These are phyloP conservation scores for Lentinus brumalis DNA, from an alignment of 768 basidiomycete genomes.

Conservation along the genomic window DNA sequence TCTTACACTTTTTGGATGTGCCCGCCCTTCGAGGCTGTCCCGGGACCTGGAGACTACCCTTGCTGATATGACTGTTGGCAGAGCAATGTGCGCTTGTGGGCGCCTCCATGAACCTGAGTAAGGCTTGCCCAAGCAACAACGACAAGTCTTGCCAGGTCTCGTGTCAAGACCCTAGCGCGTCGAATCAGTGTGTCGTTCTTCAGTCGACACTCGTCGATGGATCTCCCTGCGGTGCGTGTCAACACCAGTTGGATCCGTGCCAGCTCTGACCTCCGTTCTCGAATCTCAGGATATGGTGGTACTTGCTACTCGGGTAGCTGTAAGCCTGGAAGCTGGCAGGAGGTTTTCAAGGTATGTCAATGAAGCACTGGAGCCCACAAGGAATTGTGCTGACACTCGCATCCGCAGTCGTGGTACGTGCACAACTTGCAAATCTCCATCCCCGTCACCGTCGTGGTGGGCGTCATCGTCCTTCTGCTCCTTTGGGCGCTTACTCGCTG, in stretches of 20 bases:
- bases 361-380: conserved; percentile 8
- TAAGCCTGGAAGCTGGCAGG: conserved; percentile 55
- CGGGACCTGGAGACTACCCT: too few species aligned
- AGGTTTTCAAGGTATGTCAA: conserved; percentile 57
- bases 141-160: conserved; percentile 76
- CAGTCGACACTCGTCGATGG: conserved; percentile 77
- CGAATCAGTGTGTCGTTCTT: conserved; percentile 68
- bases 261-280: conserved; percentile 10
- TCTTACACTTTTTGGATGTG: background rate
- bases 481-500: conserved; percentile 17
- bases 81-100: conserved; percentile 80
- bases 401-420: conserved; percentile 64
- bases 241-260: conserved; percentile 13
- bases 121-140: conserved; percentile 63
- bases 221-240: conserved; percentile 72
- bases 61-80: conserved; percentile 28
- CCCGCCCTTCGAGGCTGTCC: too few species aligned
- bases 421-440: conserved; percentile 80
- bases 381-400: conserved; percentile 13
- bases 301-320: conserved; percentile 65
- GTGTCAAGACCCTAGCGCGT: conserved; percentile 67
- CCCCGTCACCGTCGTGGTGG: conserved; percentile 74
- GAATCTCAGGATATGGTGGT: conserved; percentile 63
- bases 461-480: conserved; percentile 54
- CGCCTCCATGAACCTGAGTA: conserved; percentile 65